Evolutionary conservation across 2,329 filamentous ascomycete genomes (phyloP), one percentile per base, ranked within the genome.

Genomic region (Aspergillus sp.): DNA sequence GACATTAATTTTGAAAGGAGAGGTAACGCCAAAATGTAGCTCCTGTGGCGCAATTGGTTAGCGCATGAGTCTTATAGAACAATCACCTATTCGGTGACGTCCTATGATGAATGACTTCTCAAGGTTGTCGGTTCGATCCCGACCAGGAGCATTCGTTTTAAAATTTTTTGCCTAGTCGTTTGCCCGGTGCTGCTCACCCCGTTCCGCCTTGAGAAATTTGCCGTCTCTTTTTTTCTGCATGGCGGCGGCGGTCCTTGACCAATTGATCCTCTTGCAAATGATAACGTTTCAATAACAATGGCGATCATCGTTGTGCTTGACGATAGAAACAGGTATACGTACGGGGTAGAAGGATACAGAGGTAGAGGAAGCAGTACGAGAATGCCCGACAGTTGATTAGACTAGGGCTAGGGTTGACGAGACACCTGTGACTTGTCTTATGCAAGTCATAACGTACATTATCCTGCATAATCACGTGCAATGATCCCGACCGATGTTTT

Each of bases 31-130:
- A 19, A 39, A 39, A 39, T 39, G 36, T 39, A 39, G 36, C 36
- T 39, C 36, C 36, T 39, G 36, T 39, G 36, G 36, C 36, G 36
- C 36, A 39, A 39, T 39, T 39, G 36, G 36, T 39, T 39, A 39
- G 36, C 36, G 36, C 36, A 39, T 39, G 36, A 39, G 36, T 39
- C 36, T 39, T 39, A 39, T 39, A 39, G 36, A 26, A 27, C 36
- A 39, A 4, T 39, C 36, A 27, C 36, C 5, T 1, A 8, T 2
- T 26, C 5, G 36, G 36, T 27, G 36, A 39, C 27, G 36, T 39
- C 12, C 36, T 39, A 39, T 39, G 36, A 39, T 27, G 12, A 26
- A 28, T 8, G 36, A 39, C 36, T 39, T 39, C 36, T 39, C 36
- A 39, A 39, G 36, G 36, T 39, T 39, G 36, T 39, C 36, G 36